Conservation (phyloP, 257 asterid genomes). For the Pogostemon cablin region DNA sequence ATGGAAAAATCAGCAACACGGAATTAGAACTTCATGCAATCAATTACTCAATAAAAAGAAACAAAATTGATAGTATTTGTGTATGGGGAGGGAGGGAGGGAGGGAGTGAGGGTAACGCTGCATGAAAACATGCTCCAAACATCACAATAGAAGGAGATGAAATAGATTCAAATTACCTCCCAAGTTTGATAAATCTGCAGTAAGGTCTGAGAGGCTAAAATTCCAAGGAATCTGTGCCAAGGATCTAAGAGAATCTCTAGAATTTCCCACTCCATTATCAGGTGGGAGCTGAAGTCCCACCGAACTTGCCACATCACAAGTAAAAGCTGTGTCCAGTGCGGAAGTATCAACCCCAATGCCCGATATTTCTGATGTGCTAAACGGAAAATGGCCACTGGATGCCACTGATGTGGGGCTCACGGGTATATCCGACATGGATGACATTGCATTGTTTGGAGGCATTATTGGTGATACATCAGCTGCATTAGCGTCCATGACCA, state of each 20-base stretch:
- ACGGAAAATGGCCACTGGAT: conserved; percentile 91
- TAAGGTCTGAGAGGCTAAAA: conserved; percentile 85
- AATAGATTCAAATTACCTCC: conserved; percentile 42
- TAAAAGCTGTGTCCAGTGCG: conserved; percentile 79
- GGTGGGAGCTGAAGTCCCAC: conserved; percentile 76
- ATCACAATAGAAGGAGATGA: conserved; percentile 1
- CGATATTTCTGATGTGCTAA: conserved; percentile 79
- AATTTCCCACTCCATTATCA: conserved; percentile 81
- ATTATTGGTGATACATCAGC: conserved; percentile 59
- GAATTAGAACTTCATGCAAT: not conserved
- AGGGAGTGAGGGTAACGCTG: not conserved
- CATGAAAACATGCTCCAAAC: not conserved
- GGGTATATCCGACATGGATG: conserved; percentile 80
- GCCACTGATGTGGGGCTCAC: conserved; percentile 91
- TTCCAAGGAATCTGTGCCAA: conserved; percentile 91
- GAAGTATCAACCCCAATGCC: conserved; percentile 86
- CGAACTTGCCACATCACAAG: conserved; percentile 79
- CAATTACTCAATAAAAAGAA: not conserved
- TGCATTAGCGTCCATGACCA: conserved; percentile 62
- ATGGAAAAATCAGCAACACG: not conserved
- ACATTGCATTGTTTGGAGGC: conserved; percentile 70
- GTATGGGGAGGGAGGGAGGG: not conserved
- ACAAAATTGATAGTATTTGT: not conserved
- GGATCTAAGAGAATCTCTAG: conserved; percentile 80
- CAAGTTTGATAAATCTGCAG: conserved; percentile 87